A percentile compares a stretch with the other conserved stretches of the same genome.
Conservation (phyloP, 148 eudicot species). For the Silene uniflora region DNA sequence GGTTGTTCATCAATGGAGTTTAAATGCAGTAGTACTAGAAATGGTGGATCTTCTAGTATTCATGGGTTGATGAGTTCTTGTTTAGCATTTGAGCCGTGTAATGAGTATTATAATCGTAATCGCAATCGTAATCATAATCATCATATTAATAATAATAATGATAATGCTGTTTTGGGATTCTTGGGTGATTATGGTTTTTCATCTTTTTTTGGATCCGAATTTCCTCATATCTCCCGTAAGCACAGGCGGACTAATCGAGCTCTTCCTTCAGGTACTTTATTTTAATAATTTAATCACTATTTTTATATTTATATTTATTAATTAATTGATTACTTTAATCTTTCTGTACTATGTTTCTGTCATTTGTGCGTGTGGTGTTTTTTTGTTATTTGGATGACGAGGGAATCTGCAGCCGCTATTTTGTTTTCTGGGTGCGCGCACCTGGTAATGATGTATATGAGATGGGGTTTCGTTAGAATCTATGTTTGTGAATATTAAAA, state of each 20-base stretch:
- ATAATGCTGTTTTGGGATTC: constrained; percentile 10
- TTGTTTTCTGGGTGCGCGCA: neutral
- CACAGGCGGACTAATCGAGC: constrained; percentile 43
- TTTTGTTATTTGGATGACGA: neutral
- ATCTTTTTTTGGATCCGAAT: constrained; percentile 40
- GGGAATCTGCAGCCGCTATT: neutral
- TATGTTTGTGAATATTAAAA: constrained; percentile 13
- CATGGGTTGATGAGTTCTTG: constrained; percentile 37
- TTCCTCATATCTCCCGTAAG: constrained; percentile 25
- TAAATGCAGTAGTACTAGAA: constrained; percentile 29
- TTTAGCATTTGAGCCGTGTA: constrained; percentile 41
- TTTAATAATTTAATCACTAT: neutral
- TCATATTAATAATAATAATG: neutral
- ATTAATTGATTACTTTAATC: neutral
- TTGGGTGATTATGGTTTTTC: constrained; percentile 34
- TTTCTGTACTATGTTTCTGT: neutral
- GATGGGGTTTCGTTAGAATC: constrained; percentile 19
- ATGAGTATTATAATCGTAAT: constrained; percentile 29
- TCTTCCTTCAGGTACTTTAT: constrained; percentile 34
- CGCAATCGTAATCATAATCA: neutral
- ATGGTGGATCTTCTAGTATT: constrained; percentile 37
- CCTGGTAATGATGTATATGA: neutral
- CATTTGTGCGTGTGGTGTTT: constrained; percentile 9
- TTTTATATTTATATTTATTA: neutral
- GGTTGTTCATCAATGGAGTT: constrained; percentile 21